Evolutionary conservation across 352 stramenopile species (phyloP).

Genomic region (Hyaloperonospora brassicae): DNA sequence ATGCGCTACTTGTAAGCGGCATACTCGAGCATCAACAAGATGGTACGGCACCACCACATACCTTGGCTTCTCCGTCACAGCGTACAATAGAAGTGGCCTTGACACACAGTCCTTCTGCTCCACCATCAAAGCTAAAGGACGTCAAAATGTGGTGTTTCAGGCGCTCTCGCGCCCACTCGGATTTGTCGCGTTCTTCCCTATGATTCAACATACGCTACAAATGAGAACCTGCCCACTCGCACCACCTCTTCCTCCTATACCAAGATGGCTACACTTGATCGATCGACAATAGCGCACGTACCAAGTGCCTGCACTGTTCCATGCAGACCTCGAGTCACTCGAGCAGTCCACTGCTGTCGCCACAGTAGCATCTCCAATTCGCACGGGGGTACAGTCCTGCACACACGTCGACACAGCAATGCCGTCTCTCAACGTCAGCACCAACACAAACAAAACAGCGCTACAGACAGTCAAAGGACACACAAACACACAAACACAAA

Average conservation of each 20-base stretch:
- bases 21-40: background rate
- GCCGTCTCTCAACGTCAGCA: background rate
- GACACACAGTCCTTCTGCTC: conserved; percentile 37
- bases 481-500: too few species aligned
- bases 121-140: conserved; percentile 51
- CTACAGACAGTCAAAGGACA: background rate
- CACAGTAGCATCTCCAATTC: conserved; percentile 38
- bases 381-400: conserved; percentile 74
- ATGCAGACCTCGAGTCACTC: conserved; percentile 53
- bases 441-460: background rate
- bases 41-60: conserved; percentile 10
- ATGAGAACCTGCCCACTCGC: background rate
- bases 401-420: background rate
- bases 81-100: conserved; percentile 52
- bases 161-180: conserved; percentile 61
- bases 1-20: conserved; percentile 1
- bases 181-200: conserved; percentile 81
- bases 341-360: conserved; percentile 10
- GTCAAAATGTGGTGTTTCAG: conserved; percentile 65
- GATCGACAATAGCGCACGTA: conserved; percentile 9
- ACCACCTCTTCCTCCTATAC: background rate
- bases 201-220: background rate
- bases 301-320: conserved; percentile 78
- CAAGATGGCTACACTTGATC: background rate
- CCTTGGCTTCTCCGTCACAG: conserved; percentile 78